phyloP scores from a whole-genome alignment of 1,284 basidiomycete species.

The Puccinia triticina region DNA sequence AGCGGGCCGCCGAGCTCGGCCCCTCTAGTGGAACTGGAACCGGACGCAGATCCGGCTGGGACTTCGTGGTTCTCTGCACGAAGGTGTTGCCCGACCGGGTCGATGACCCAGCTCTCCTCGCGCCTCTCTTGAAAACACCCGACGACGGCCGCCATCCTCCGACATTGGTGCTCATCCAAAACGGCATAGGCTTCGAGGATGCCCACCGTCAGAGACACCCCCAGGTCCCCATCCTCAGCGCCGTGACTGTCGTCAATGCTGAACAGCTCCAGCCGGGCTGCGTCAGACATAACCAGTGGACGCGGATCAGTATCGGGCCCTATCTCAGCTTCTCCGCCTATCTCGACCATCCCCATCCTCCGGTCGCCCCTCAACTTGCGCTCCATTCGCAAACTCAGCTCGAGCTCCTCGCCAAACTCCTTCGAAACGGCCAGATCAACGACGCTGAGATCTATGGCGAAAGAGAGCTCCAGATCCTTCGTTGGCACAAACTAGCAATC shows the following conservation, averaged over 20 bases:
- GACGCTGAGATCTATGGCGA: constrained; percentile 62
- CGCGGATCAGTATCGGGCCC: constrained; percentile 62
- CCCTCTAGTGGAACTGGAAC: constrained; percentile 19
- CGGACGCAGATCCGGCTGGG: constrained; percentile 57
- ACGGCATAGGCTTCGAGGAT: constrained; percentile 63
- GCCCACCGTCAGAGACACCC: constrained; percentile 59
- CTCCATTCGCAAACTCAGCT: constrained; percentile 47
- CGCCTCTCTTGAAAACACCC: constrained; percentile 56
- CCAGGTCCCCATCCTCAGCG: constrained; percentile 60
- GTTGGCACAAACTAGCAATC: constrained; percentile 63
- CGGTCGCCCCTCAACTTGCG: constrained; percentile 23
- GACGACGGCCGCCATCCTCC: constrained; percentile 50
- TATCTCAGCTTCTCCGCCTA: constrained; percentile 56
- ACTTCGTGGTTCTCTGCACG: constrained; percentile 63
- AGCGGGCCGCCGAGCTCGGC: constrained; percentile 53
- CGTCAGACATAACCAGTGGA: constrained; percentile 63
- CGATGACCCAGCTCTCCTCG: constrained; percentile 61
- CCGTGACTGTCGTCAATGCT: constrained; percentile 62
- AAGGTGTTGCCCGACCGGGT: constrained; percentile 62
- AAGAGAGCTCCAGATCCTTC: constrained; percentile 61
- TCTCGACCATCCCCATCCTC: constrained; percentile 44
- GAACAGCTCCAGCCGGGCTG: constrained; percentile 60
- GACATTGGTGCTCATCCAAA: constrained; percentile 63
- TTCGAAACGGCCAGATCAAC: constrained; percentile 60
- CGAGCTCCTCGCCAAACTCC: constrained; percentile 54